phyloP scores from a whole-genome alignment of 2,329 filamentous ascomycete genomes.

The Basipetospora chlamydospora region DNA sequence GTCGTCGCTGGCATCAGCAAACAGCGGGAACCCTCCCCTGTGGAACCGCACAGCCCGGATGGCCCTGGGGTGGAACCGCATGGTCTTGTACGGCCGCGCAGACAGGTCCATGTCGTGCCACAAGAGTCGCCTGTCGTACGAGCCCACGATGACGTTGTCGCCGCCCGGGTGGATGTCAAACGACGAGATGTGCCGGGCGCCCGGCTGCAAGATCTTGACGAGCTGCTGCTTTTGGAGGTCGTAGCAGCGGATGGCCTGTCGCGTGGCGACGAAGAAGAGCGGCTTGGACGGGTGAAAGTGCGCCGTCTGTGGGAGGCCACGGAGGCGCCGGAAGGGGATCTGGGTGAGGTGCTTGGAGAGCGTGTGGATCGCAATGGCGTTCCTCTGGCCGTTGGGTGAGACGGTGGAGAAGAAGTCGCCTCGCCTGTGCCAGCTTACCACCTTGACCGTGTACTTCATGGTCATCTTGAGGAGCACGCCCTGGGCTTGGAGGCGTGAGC shows the following conservation, averaged over 20 bases:
- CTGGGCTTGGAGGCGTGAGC: conserved; percentile 55
- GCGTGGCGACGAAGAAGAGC: conserved; percentile 90
- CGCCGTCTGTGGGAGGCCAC: conserved; percentile 69
- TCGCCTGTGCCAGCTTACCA: conserved; percentile 82
- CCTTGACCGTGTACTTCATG: conserved; percentile 68
- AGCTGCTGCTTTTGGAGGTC: conserved; percentile 85
- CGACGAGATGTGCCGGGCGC: conserved; percentile 82
- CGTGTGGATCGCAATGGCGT: conserved; percentile 85
- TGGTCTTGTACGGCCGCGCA: conserved; percentile 82
- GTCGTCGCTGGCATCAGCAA: conserved; percentile 91
- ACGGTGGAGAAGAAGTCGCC: conserved; percentile 93
- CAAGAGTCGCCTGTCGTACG: conserved; percentile 82
- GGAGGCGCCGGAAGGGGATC: conserved; percentile 69
- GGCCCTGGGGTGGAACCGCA: conserved; percentile 86
- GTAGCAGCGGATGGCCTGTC: conserved; percentile 84
- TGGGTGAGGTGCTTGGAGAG: conserved; percentile 90
- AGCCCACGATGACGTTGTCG: conserved; percentile 86
- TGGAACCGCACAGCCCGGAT: conserved; percentile 86
- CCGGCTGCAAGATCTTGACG: conserved; percentile 84
- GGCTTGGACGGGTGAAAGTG: conserved; percentile 91
- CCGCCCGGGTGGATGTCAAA: conserved; percentile 89
- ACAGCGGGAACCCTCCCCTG: conserved; percentile 61
- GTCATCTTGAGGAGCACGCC: conserved; percentile 71
- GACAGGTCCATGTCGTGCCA: conserved; percentile 97
- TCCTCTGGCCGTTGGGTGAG: conserved; percentile 62